Evolutionary conservation across 352 stramenopile species (phyloP).

Genomic region (Phytophthora kernoviae): DNA sequence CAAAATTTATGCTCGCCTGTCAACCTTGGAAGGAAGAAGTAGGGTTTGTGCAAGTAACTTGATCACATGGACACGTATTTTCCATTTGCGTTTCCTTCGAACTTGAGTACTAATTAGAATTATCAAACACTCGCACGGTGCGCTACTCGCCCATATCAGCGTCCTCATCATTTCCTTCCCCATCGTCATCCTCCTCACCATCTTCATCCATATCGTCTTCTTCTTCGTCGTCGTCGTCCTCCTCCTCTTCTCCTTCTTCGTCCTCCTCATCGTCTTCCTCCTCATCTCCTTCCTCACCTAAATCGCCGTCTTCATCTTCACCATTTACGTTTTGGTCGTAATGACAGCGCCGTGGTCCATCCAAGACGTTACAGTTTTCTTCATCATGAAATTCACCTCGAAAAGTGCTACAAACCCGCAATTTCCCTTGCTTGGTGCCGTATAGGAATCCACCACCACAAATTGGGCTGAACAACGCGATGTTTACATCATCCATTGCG

Average conservation of each 20-base stretch:
- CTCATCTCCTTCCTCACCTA: constrained; percentile 49
- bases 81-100: constrained; percentile 17
- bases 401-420: constrained; percentile 89
- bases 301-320: constrained; percentile 45
- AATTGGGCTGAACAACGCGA: constrained; percentile 97
- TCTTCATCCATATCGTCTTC: constrained; percentile 22
- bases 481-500: constrained; percentile 98
- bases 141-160: constrained; percentile 49
- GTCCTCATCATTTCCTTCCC: constrained; percentile 37
- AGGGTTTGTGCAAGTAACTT: constrained; percentile 11
- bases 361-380: constrained; percentile 86
- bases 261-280: constrained; percentile 36
- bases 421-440: constrained; percentile 96
- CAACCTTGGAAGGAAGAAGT: no score
- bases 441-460: constrained; percentile 97
- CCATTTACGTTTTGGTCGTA: constrained; percentile 63
- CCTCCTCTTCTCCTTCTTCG: constrained; percentile 30
- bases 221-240: constrained; percentile 22
- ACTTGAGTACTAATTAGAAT: constrained; percentile 33
- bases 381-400: constrained; percentile 75
- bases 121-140: constrained; percentile 28
- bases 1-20: background rate
- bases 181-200: constrained; percentile 21
- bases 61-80: constrained; percentile 29
- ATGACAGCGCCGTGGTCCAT: constrained; percentile 59